Conservation (phyloP, 257 asterid species). For the Asclepias syriaca region DNA sequence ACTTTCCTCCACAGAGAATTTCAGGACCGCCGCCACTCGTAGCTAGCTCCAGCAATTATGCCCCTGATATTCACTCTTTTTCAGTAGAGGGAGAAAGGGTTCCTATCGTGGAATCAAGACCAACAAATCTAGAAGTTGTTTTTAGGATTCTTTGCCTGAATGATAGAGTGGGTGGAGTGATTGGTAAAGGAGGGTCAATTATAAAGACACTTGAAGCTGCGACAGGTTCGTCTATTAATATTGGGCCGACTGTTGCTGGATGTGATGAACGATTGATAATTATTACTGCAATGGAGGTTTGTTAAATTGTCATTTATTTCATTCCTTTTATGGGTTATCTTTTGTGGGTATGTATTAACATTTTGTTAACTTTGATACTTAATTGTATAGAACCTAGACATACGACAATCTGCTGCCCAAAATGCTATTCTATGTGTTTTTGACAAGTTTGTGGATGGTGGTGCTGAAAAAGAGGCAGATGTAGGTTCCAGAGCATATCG, state of each 20-base stretch:
- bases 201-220: conserved; percentile 45
- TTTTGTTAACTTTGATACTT: conserved; percentile 13
- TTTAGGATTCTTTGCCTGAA: conserved; percentile 59
- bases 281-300: conserved; percentile 60
- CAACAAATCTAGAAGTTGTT: conserved; percentile 39
- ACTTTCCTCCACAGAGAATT: conserved; percentile 33
- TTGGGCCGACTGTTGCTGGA: conserved; percentile 45
- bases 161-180: conserved; percentile 55
- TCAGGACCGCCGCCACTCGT: conserved; percentile 31
- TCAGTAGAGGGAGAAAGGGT: conserved; percentile 26
- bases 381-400: conserved; percentile 38
- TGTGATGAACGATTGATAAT: conserved; percentile 61
- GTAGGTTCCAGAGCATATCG: conserved; percentile 30
- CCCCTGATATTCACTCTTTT: conserved; percentile 22
- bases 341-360: conserved; percentile 2
- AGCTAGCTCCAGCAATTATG: conserved; percentile 29
- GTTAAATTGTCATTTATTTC: neutral
- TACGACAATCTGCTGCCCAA: conserved; percentile 56
- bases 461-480: conserved; percentile 28
- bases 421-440: conserved; percentile 50
- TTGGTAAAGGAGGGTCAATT: conserved; percentile 75
- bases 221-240: conserved; percentile 46
- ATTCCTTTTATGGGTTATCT: neutral
- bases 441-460: conserved; percentile 37
- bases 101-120: conserved; percentile 24